These are phyloP conservation scores for Achaetomiella virescens DNA, from an alignment of 495 filamentous ascomycete species.

Conservation along the genomic window DNA sequence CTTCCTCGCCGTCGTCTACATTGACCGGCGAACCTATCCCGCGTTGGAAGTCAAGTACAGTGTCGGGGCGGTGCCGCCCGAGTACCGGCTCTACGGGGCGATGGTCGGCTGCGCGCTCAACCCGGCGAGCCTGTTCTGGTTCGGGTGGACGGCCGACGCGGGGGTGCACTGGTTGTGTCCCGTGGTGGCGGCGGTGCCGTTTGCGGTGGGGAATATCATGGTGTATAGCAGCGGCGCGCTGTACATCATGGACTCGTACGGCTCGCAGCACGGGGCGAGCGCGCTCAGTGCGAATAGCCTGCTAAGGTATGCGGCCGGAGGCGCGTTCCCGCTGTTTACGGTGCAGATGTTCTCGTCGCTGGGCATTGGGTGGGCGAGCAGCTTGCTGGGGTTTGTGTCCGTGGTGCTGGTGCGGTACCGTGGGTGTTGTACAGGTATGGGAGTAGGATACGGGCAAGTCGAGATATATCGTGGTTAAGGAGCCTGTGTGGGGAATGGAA, in stretches of 20 bases:
- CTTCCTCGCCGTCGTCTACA: conserved; percentile 37
- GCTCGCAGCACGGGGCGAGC: conserved; percentile 48
- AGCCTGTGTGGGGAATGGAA: too few species aligned
- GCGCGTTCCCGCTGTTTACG: conserved; percentile 59
- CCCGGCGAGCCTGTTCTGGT: conserved; percentile 47
- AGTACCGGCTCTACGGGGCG: conserved; percentile 52
- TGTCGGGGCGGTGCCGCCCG: conserved; percentile 37
- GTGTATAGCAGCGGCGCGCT: conserved; percentile 42
- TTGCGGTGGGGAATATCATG: conserved; percentile 59
- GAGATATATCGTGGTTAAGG: conserved; percentile 24
- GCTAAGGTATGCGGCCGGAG: conserved; percentile 52
- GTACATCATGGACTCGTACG: conserved; percentile 56
- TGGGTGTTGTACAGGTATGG: conserved; percentile 47
- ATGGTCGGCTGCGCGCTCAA: conserved; percentile 53
- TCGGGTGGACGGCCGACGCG: conserved; percentile 39
- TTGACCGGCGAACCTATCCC: conserved; percentile 38
- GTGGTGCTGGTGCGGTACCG: conserved; percentile 50
- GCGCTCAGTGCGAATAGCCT: conserved; percentile 60
- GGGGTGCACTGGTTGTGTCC: conserved; percentile 39
- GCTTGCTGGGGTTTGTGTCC: conserved; percentile 51
- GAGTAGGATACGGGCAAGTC: conserved; percentile 38
- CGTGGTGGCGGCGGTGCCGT: conserved; percentile 49
- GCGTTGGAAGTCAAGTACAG: conserved; percentile 25
- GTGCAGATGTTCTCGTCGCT: conserved; percentile 48
- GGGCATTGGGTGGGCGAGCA: conserved; percentile 53